Evolutionary conservation across 2,329 filamentous ascomycete species (phyloP).

Genomic region (Ceratocystis smalleyi): DNA sequence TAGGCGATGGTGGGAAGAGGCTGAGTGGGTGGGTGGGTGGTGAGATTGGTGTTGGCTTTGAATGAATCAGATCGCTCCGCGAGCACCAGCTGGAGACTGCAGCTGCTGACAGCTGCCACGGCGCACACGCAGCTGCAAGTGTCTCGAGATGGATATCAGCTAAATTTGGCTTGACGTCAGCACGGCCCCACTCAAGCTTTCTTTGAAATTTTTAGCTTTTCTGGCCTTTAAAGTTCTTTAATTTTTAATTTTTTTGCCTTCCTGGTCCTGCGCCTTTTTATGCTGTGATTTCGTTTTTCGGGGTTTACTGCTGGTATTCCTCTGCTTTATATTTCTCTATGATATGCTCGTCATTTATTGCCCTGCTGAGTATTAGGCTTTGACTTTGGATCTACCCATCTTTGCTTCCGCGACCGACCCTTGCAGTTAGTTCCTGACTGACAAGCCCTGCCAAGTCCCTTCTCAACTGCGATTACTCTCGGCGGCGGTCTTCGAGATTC

Average conservation of each 20-base stretch:
- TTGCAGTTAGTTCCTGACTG: neutral
- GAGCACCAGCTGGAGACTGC: neutral
- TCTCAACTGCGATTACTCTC: neutral
- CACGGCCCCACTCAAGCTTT: neutral
- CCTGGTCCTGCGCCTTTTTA: neutral
- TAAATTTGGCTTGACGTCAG: neutral
- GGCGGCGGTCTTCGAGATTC: too few species aligned
- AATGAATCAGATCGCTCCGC: neutral
- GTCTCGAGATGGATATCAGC: neutral
- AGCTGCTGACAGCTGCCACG: neutral
- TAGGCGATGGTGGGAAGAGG: neutral
- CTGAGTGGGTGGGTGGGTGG: neutral
- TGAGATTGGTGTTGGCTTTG: neutral
- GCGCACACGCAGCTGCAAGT: neutral
- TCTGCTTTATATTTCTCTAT: neutral
- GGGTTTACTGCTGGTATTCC: neutral
- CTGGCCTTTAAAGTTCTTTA: conserved; percentile 1
- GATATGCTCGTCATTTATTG: too few species aligned
- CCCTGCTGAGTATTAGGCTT: too few species aligned
- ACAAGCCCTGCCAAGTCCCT: neutral
- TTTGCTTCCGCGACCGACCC: neutral
- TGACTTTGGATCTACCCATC: neutral
- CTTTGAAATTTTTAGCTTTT: neutral
- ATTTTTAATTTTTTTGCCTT: neutral
- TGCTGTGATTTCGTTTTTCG: neutral